phyloP scores from a whole-genome alignment of 2,329 filamentous ascomycete species.

The Nemania sp. region DNA sequence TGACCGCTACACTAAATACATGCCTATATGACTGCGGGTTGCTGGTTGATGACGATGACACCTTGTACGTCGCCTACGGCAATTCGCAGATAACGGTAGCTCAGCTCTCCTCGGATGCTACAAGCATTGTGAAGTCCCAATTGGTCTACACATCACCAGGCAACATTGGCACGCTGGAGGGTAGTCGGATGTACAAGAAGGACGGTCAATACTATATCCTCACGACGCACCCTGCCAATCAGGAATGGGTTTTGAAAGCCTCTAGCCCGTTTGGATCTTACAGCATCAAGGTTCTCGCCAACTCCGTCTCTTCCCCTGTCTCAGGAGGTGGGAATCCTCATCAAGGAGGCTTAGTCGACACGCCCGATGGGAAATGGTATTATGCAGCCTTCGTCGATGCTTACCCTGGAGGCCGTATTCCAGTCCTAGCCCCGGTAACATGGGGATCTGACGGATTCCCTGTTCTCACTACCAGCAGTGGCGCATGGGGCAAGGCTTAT shows the following conservation, averaged over 20 bases:
- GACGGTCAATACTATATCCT: slow-evolving; percentile 69
- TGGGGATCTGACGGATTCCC: slow-evolving; percentile 67
- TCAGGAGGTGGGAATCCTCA: slow-evolving; percentile 60
- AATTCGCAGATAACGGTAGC: slow-evolving; percentile 62
- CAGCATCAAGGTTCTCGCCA: slow-evolving; percentile 57
- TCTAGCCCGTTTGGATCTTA: slow-evolving; percentile 66
- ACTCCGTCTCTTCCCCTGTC: slow-evolving; percentile 59
- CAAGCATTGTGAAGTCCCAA: slow-evolving; percentile 50
- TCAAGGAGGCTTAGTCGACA: slow-evolving; percentile 68
- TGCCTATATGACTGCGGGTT: slow-evolving; percentile 71
- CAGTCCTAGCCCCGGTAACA: slow-evolving; percentile 66
- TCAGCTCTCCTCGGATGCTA: slow-evolving; percentile 62
- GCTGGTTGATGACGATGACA: slow-evolving; percentile 68
- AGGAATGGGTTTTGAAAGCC: slow-evolving; percentile 63
- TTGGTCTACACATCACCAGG: slow-evolving; percentile 51
- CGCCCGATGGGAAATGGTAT: slow-evolving; percentile 66
- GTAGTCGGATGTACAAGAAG: slow-evolving; percentile 66
- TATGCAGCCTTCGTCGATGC: slow-evolving; percentile 68
- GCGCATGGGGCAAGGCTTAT: slow-evolving; percentile 62
- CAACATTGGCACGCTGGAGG: slow-evolving; percentile 41
- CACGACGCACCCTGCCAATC: slow-evolving; percentile 58
- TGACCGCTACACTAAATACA: slow-evolving; percentile 49
- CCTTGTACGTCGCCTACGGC: slow-evolving; percentile 69
- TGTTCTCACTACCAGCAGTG: slow-evolving; percentile 55
- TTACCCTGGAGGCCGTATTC: slow-evolving; percentile 68